Base-by-base conservation (phyloP, 177 flowering plant genomes). In the Vitis hybrid region DNA sequence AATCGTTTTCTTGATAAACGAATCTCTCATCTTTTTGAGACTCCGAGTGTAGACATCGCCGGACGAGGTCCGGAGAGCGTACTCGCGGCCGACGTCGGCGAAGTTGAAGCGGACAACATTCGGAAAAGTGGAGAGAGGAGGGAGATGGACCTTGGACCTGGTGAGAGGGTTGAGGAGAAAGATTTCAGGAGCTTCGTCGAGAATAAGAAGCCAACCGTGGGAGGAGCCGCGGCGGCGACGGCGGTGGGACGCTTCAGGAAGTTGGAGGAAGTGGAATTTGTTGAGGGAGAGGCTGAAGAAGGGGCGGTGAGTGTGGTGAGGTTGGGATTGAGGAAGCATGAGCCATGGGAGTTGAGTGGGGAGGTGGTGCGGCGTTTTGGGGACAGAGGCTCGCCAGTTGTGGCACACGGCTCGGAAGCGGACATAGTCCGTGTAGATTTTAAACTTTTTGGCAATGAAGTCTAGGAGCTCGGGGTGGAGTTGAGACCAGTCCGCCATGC, bases 281-380 rank as follows among this genome's bases (percentile, higher is more conserved):
- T 75, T 45, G 61, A 70, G 69, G 56, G 82, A 68, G 64, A 82
- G 82, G 77, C 72, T 71, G 80, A 64, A 82, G 82, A 87, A 84
- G 49, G 78, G 73, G 19, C 78, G 76, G 52, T 10, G 68, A 1
- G 68, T 49, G 19, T 22, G 64, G 18, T 50, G 62, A 39, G 69
- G 69, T 18, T 50, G 82, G 51, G 49, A 39, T 2, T 65, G 72
- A 13, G 87, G 84, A n/a, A 86, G 82, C 79, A 87, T 67, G 3
- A 86, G 83, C 87, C 91, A 87, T 5, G 93, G 93, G 70, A 84
- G 78, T 57, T 86, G 89, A 15, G 70, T 64, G 22, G 86, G 87
- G 18, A 86, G 88, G 70, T 75, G 76, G 52, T 3, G 13, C 2
- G 89, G 90, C 50, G 52, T 74, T 55, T 68, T 49, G 8, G 85